Conservation (phyloP, 805 yeast genomes). For the Spathaspora sp. region DNA sequence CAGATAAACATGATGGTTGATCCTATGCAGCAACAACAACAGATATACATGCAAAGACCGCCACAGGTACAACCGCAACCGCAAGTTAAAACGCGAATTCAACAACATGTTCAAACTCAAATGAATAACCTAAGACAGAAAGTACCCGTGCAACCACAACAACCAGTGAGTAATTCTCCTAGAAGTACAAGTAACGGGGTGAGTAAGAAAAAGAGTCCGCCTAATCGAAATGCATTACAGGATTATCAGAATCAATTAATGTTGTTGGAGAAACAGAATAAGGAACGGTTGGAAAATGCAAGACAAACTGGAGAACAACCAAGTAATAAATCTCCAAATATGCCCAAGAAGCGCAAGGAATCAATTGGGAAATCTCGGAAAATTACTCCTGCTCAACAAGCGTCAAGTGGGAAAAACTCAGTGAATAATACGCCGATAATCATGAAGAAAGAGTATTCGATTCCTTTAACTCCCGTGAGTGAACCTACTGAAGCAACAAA, state of each 20-base stretch:
- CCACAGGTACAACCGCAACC: conserved; percentile 10
- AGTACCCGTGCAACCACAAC: conserved; percentile 23
- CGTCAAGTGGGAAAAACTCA: conserved; percentile 8
- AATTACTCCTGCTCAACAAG: conserved; percentile 10
- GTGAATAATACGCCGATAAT: conserved; percentile 20
- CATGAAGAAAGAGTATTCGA: conserved; percentile 33
- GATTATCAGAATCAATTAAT: conserved; percentile 81
- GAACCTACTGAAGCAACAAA: conserved; percentile 24
- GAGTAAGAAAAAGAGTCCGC: conserved; percentile 4
- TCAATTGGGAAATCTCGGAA: conserved; percentile 28
- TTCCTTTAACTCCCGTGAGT: conserved; percentile 41
- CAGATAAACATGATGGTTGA: not conserved
- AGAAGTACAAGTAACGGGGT: not conserved
- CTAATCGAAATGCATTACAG: conserved; percentile 50
- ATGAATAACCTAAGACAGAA: conserved; percentile 50
- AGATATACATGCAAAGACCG: not conserved
- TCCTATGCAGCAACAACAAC: conserved; percentile 6
- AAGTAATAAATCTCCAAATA: conserved; percentile 22
- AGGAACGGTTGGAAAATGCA: conserved; percentile 57
- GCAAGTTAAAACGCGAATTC: conserved; percentile 25
- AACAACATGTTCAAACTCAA: conserved; percentile 47
- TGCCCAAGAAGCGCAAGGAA: conserved; percentile 27
- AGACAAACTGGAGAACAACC: conserved; percentile 28
- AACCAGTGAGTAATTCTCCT: conserved; percentile 1
- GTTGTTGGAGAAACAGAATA: conserved; percentile 72